Conservation (phyloP, 1,284 basidiomycete genomes). For the Chondrostereum purpureum region DNA sequence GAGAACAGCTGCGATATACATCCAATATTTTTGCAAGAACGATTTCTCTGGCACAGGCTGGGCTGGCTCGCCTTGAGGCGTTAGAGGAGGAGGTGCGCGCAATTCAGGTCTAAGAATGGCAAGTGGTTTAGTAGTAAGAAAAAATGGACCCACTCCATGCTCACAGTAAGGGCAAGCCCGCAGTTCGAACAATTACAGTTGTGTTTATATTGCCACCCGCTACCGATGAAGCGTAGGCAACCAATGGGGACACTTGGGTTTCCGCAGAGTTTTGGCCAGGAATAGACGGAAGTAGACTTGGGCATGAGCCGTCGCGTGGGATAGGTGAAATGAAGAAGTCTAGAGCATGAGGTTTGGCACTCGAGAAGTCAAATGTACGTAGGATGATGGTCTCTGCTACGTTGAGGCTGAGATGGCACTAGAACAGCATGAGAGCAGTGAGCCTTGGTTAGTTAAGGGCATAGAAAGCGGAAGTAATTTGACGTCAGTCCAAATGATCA, state of each 20-base stretch:
- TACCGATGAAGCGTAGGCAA: constrained; percentile 19
- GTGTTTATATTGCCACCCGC: constrained; percentile 33
- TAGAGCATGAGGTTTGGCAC: constrained; percentile 48
- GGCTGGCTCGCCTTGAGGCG: constrained; percentile 57
- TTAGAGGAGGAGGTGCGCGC: constrained; percentile 59
- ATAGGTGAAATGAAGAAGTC: constrained; percentile 66
- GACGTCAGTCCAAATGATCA: constrained; percentile 6
- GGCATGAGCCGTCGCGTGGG: constrained; percentile 61
- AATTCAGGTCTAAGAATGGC: constrained; percentile 62
- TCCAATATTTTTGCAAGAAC: constrained; percentile 64
- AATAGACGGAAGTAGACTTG: constrained; percentile 19
- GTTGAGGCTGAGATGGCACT: constrained; percentile 57
- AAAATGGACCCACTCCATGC: too few species aligned
- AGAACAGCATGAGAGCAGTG: constrained; percentile 12
- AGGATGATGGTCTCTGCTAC: constrained; percentile 52
- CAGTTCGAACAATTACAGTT: constrained; percentile 41
- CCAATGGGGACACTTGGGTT: constrained; percentile 22
- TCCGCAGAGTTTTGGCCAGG: constrained; percentile 15
- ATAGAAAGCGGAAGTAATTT: too few species aligned
- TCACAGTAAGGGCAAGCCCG: constrained; percentile 52
- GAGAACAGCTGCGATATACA: constrained; percentile 64
- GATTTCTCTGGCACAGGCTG: constrained; percentile 62
- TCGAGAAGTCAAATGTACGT: constrained; percentile 37
- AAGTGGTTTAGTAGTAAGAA: too few species aligned
- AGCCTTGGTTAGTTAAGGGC: too few species aligned